Evolutionary conservation across 169 alveolate genomes (phyloP), one percentile per base, ranked within the genome.

Genomic region (Eimeria mitis): DNA sequence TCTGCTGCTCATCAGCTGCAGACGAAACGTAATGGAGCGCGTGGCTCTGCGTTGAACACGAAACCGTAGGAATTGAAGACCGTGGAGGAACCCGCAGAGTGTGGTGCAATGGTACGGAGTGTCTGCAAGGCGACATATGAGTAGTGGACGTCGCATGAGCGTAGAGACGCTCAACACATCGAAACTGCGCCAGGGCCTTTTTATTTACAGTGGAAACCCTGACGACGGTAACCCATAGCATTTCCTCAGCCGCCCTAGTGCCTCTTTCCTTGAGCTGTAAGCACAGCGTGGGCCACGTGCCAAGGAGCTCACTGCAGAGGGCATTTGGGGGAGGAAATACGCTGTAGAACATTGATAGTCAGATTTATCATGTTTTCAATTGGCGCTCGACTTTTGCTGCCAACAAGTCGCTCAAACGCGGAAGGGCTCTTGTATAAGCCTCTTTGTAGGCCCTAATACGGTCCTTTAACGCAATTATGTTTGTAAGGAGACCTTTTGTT

Each of bases 1-100:
- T 91, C 98, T 42, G 97, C 98, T 61, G 92, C 92, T 65, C 92
- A 61, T 56, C 95, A 75, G 44, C 96, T 76, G 96, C 97, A 97
- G 95, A 89, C 95, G 13, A 54, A 92, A 37, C 83, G 96, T 13
- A n/a, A 52, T 21, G 63, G 63, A 34, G 31, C 40, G 76, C 92
- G 92, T 34, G 63, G 81, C 7, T 63, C 92, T 63, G 2, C 79
- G 28, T 52, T 85, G 23, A 61, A 47, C 92, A 70, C 87, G 65
- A 76, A 76, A 44, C 87, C 87, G 11, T 76, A 76, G 61, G 52
- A 70, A 37, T 65, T 37, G 56, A 40, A 19, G 21, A 42, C 37
- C 40, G 37, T 21, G 65, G 44, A 76, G 63, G 87, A 42, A 2
- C 11, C n/a, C 14, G 0, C 23, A 7, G 54, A 42, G 16, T 37